Evolutionary conservation across 1,284 basidiomycete genomes (phyloP), one percentile per base, ranked within the genome.

Genomic region (Laetiporus sulphureus): DNA sequence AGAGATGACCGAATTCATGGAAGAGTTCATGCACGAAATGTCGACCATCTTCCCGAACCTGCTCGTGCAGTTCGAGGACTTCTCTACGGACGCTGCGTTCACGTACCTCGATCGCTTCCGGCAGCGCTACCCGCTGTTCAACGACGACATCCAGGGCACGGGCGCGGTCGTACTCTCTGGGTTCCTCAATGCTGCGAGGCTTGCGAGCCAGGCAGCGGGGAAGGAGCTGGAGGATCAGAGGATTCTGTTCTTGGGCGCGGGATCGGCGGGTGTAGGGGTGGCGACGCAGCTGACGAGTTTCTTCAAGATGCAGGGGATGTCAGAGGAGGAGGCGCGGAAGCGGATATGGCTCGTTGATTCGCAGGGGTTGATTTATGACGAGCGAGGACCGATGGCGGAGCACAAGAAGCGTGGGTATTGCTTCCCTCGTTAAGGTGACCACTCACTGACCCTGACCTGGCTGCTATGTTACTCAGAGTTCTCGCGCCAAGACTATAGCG

Each of bases 31-130:
- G 90, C 61, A 68, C 22, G 90, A 89, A 57, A 87, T 91, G 69
- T 65, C 73, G 20, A 57, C 61, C 30, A 68, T 74, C 36, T 91
- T 85, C 71, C 92, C 93, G 1, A 85, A 89, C 60, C 75, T 91
- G 40, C 75, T 95, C 55, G 73, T 95, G 43, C 93, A 96, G 65
- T 95, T 95, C 57, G 93, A 96, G 77, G 89, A 91, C 67, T 91
- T 91, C 64, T 82, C 87, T 33, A 90, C 87, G 2, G 85, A 91
- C 52, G 82, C 89, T 49, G 91, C 91, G 0, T 94, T 93, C 67
- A 67, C 74, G 42, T 92, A 90, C 64, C 78, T 94, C 29, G 73
- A 81, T 21, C 69, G 77, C 36, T 91, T 85, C 67, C 77, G 86
- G 44, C 60, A 80, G 48, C 71, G 77, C 43, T 88, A 89, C 63